A percentile compares a stretch with the other conserved stretches of the same genome.
Evolutionary conservation across 2,329 filamentous ascomycete species (phyloP).

Genomic region (Dothiorella sarmentorum): DNA sequence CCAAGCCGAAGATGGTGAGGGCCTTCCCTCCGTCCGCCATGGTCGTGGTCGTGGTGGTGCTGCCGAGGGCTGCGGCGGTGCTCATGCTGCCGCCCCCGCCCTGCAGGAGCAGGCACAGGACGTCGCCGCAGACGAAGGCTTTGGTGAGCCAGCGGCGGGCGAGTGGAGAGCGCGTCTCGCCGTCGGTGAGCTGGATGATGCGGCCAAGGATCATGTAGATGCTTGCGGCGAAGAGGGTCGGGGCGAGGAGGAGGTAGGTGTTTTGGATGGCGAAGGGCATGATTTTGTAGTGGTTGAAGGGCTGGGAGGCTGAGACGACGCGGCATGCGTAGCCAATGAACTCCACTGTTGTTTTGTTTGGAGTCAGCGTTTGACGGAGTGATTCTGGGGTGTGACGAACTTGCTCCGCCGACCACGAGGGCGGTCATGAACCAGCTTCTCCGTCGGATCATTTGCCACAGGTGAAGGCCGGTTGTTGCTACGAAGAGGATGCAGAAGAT

Average conservation of each 20-base stretch:
- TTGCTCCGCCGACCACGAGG: constrained; percentile 47
- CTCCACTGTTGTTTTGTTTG: constrained; percentile 40
- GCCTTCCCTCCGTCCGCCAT: neutral
- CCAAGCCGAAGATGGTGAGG: constrained; percentile 47
- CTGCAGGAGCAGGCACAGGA: constrained; percentile 43
- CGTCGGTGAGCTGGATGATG: constrained; percentile 35
- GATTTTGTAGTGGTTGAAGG: constrained; percentile 26
- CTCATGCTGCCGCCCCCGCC: constrained; percentile 16
- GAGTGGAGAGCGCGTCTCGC: constrained; percentile 35
- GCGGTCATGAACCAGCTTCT: constrained; percentile 52
- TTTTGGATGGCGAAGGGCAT: constrained; percentile 43
- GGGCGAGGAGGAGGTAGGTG: constrained; percentile 44
- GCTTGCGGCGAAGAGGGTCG: constrained; percentile 46
- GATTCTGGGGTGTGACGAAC: neutral
- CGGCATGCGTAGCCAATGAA: constrained; percentile 50
- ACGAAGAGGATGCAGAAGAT: constrained; percentile 31
- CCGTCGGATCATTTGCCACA: constrained; percentile 36
- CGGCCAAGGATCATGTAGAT: constrained; percentile 46
- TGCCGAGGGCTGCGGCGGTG: neutral
- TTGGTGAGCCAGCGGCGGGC: constrained; percentile 37
- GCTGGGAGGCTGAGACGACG: constrained; percentile 28
- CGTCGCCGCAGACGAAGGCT: constrained; percentile 43
- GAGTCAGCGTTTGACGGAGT: neutral
- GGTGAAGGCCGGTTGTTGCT: constrained; percentile 33
- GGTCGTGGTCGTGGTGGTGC: too few species aligned